Percentiles rank a stretch among this genome's conserved stretches.
These are phyloP conservation scores for Trametes cinnabarina DNA, from an alignment of 768 basidiomycete species.

Conservation along the genomic window DNA sequence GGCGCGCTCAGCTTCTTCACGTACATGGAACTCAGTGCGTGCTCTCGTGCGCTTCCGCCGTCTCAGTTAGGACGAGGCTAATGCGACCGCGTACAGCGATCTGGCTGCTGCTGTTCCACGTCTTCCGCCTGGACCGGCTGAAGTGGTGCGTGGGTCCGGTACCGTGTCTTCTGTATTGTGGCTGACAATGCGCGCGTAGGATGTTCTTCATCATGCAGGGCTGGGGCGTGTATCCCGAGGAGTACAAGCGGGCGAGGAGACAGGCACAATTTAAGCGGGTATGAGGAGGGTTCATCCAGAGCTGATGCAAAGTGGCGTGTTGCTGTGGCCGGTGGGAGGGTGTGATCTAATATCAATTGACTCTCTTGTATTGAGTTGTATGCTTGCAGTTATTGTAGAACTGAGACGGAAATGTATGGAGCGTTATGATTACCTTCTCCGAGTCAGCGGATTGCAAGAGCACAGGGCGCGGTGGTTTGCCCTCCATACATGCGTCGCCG, in stretches of 20 bases:
- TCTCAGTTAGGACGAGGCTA: background rate
- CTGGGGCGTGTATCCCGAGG: constrained; percentile 40
- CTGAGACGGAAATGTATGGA: too few relatives aligned
- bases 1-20: constrained; percentile 56
- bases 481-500: too few relatives aligned
- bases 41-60: background rate
- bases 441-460: too few relatives aligned
- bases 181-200: constrained; percentile 23
- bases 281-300: too few relatives aligned
- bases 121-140: constrained; percentile 44
- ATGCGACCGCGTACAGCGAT: constrained; percentile 18
- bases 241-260: constrained; percentile 6
- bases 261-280: background rate
- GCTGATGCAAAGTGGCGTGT: background rate
- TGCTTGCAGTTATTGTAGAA: too few relatives aligned
- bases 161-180: background rate
- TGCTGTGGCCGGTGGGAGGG: background rate
- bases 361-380: too few relatives aligned
- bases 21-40: constrained; percentile 53
- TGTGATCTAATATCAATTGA: too few relatives aligned
- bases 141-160: constrained; percentile 34
- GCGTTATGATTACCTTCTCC: too few relatives aligned
- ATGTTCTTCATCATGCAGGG: constrained; percentile 49
- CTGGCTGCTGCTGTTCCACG: constrained; percentile 45
- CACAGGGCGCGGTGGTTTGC: too few relatives aligned